A percentile compares a stretch with the other conserved stretches of the same genome.
These are phyloP conservation scores for Neurospora tetraspora DNA, from an alignment of 495 filamentous ascomycete species.

Conservation along the genomic window DNA sequence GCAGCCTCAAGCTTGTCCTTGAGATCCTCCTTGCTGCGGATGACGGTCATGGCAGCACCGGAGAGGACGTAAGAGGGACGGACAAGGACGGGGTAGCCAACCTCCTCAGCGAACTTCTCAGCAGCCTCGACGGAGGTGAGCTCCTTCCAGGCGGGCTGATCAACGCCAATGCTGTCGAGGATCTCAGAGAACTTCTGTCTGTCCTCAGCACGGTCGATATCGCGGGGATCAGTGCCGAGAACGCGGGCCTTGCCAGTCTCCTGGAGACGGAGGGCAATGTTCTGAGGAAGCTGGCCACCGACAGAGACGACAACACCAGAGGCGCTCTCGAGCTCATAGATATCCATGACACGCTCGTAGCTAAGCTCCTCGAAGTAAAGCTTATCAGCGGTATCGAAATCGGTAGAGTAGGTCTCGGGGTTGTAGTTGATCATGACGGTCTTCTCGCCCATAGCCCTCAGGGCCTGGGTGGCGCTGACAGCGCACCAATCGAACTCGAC, in stretches of 20 bases:
- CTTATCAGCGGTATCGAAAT: slow-evolving; percentile 89
- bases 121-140: slow-evolving; percentile 85
- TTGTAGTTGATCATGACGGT: slow-evolving; percentile 98
- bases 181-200: slow-evolving; percentile 98
- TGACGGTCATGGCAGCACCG: slow-evolving; percentile 98
- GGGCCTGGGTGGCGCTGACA: slow-evolving; percentile 80
- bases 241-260: slow-evolving; percentile 81
- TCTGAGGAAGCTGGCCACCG: slow-evolving; percentile 92
- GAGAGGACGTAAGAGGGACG: slow-evolving; percentile 96
- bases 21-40: slow-evolving; percentile 81
- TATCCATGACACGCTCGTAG: slow-evolving; percentile 98
- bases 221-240: slow-evolving; percentile 80
- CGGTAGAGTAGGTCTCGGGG: slow-evolving; percentile 80
- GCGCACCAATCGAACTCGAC: slow-evolving; percentile 99
- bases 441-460: slow-evolving; percentile 87
- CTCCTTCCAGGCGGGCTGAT: slow-evolving; percentile 97
- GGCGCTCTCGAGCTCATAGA: slow-evolving; percentile 86
- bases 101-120: slow-evolving; percentile 73
- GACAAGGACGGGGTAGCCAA: slow-evolving; percentile 88
- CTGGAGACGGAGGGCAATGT: slow-evolving; percentile 92
- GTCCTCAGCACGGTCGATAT: slow-evolving; percentile 96
- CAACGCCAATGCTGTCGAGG: slow-evolving; percentile 85
- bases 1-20: slow-evolving; percentile 87
- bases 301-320: slow-evolving; percentile 90
- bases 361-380: slow-evolving; percentile 96